A percentile compares a stretch with the other conserved stretches of the same genome.
Evolutionary conservation across 2,329 filamentous ascomycete genomes (phyloP).

Genomic region (Neobulgaria alba): DNA sequence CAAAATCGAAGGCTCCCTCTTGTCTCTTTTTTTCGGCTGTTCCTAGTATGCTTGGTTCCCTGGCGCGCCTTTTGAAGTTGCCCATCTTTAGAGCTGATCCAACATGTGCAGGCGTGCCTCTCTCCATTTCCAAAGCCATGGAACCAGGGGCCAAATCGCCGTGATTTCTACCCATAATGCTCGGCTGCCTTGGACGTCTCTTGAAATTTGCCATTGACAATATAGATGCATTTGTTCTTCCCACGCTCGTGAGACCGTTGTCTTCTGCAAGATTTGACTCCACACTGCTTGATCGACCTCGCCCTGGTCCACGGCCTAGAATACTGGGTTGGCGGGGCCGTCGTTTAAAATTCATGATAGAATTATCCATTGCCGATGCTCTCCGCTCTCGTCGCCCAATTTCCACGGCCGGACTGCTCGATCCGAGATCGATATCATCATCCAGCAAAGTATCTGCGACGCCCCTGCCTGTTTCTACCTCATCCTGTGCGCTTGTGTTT

Average conservation of each 20-base stretch:
- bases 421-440: conserved; percentile 15
- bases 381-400: conserved; percentile 21
- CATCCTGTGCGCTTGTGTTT: neutral
- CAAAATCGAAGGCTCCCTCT: conserved; percentile 32
- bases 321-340: conserved; percentile 41
- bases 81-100: conserved; percentile 43
- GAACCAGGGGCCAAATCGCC: conserved; percentile 18
- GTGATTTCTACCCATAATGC: conserved; percentile 25
- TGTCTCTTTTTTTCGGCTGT: conserved; percentile 27
- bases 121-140: conserved; percentile 20
- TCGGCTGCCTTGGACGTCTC: conserved; percentile 29
- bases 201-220: conserved; percentile 26
- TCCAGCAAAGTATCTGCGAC: conserved; percentile 1
- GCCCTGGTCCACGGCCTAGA: conserved; percentile 16
- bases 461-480: conserved; percentile 1
- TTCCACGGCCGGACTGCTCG: conserved; percentile 25
- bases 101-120: conserved; percentile 19
- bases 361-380: conserved; percentile 26
- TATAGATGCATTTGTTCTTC: conserved; percentile 20
- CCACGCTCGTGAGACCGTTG: conserved; percentile 22
- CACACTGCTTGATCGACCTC: conserved; percentile 26
- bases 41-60: conserved; percentile 55
- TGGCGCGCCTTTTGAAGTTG: conserved; percentile 45
- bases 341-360: conserved; percentile 42
- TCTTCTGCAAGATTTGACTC: conserved; percentile 25